Evolutionary conservation across 1,284 basidiomycete genomes (phyloP).

Genomic region (Ceratobasidium sp.): DNA sequence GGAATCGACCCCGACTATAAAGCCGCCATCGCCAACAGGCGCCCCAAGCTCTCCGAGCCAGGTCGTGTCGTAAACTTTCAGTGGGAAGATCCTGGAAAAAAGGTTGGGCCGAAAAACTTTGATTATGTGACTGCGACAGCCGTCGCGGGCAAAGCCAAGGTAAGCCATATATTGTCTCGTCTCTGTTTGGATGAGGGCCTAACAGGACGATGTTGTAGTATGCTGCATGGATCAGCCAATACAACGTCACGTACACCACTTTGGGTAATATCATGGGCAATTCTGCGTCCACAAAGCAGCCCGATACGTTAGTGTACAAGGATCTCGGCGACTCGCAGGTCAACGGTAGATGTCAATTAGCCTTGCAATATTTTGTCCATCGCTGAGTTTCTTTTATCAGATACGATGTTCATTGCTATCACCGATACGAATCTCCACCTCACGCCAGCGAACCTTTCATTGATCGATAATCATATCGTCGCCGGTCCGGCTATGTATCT

Average conservation of each 20-base stretch:
- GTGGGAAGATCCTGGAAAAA: constrained; percentile 70
- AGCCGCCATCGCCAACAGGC: constrained; percentile 66
- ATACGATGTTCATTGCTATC: constrained; percentile 70
- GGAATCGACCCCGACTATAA: constrained; percentile 49
- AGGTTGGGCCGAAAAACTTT: constrained; percentile 62
- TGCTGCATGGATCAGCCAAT: constrained; percentile 69
- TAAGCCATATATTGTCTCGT: constrained; percentile 49
- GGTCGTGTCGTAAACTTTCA: constrained; percentile 64
- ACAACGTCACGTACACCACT: constrained; percentile 73
- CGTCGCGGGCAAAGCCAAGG: constrained; percentile 61
- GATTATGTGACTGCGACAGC: constrained; percentile 42
- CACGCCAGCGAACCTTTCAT: constrained; percentile 70
- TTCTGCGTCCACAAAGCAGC: constrained; percentile 64
- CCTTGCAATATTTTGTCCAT: constrained; percentile 22
- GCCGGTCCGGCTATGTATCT: constrained; percentile 69
- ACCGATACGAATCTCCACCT: constrained; percentile 65
- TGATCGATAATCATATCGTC: constrained; percentile 68
- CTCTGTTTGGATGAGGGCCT: background rate
- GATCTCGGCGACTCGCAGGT: constrained; percentile 53
- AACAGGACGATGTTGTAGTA: constrained; percentile 52
- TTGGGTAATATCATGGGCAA: constrained; percentile 62
- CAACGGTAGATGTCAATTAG: constrained; percentile 55
- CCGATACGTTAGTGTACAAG: constrained; percentile 61
- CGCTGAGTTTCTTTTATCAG: constrained; percentile 49
- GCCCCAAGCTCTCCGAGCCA: constrained; percentile 62